These are phyloP conservation scores for Candida saitoana DNA, from an alignment of 805 yeast genomes.

Conservation along the genomic window DNA sequence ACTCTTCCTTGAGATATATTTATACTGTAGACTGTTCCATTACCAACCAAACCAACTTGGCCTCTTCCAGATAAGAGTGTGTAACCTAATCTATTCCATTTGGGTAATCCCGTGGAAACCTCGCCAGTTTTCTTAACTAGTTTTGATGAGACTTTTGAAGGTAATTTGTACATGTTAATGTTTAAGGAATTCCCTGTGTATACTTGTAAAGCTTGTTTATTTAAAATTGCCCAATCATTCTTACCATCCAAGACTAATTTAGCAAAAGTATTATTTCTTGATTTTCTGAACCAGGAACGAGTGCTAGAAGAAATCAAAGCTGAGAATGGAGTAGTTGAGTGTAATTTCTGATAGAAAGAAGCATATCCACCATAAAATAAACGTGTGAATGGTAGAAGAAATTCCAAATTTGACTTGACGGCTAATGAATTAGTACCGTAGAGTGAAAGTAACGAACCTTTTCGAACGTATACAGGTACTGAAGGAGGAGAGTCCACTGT, in stretches of 20 bases:
- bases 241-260: conserved; percentile 52
- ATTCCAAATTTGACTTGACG: conserved; percentile 20
- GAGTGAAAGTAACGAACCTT: conserved; percentile 48
- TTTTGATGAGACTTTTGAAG: conserved; percentile 33
- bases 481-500: conserved; percentile 57
- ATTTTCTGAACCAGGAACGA: conserved; percentile 12
- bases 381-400: conserved; percentile 38
- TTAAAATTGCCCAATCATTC: conserved; percentile 58
- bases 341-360: conserved; percentile 44
- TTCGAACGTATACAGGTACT: conserved; percentile 46
- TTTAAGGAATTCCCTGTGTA: conserved; percentile 51
- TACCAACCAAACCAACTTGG: conserved; percentile 49
- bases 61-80: conserved; percentile 56
- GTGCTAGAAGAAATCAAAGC: conserved; percentile 39
- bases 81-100: conserved; percentile 38
- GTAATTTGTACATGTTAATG: conserved; percentile 35
- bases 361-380: conserved; percentile 42
- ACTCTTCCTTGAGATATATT: conserved; percentile 37
- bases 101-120: conserved; percentile 39
- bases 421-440: conserved; percentile 26
- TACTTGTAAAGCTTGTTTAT: conserved; percentile 44
- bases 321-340: conserved; percentile 46
- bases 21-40: conserved; percentile 50
- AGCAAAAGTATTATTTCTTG: conserved; percentile 36
- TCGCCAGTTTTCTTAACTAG: conserved; percentile 22